Percentiles rank a stretch among this genome's conserved stretches.
phyloP scores from a whole-genome alignment of 495 filamentous ascomycete species.

The Hypoxylon fuscum region DNA sequence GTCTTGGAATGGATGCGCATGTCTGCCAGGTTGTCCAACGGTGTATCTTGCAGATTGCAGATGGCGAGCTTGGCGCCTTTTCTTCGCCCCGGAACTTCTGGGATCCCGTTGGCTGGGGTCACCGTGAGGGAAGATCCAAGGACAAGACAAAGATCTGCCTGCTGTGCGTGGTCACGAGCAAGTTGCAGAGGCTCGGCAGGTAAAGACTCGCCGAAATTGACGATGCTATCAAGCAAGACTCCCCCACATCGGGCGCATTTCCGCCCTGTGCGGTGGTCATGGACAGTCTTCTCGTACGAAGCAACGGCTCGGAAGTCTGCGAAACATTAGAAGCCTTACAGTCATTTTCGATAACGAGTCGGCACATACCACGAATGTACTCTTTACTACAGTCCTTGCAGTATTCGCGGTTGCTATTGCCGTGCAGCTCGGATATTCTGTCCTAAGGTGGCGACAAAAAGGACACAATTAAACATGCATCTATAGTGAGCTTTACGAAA shows the following conservation, averaged over 20 bases:
- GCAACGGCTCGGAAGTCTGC: slow-evolving; percentile 57
- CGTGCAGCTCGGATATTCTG: slow-evolving; percentile 54
- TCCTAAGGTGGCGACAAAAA: slow-evolving; percentile 29
- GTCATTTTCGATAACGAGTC: background rate
- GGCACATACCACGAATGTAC: slow-evolving; percentile 51
- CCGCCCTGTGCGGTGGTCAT: slow-evolving; percentile 56
- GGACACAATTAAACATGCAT: background rate
- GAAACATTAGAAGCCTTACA: slow-evolving; percentile 1
- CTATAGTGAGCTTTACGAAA: background rate
- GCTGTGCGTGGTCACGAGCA: slow-evolving; percentile 47
- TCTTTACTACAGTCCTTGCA: slow-evolving; percentile 57
- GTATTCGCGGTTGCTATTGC: slow-evolving; percentile 57
- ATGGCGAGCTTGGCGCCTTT: slow-evolving; percentile 48
- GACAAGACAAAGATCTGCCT: slow-evolving; percentile 55
- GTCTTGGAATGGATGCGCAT: slow-evolving; percentile 46
- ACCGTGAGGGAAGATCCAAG: slow-evolving; percentile 58
- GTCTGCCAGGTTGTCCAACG: slow-evolving; percentile 45
- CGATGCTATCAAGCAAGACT: slow-evolving; percentile 52
- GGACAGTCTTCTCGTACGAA: slow-evolving; percentile 50
- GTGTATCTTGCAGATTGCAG: slow-evolving; percentile 57
- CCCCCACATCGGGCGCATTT: slow-evolving; percentile 50
- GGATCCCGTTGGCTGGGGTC: slow-evolving; percentile 52
- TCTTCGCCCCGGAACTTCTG: slow-evolving; percentile 45
- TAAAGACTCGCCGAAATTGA: slow-evolving; percentile 55
- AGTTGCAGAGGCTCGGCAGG: slow-evolving; percentile 40